A percentile compares a stretch with the other conserved stretches of the same genome.
These are phyloP conservation scores for Chrysoporthe austroafricana DNA, from an alignment of 2,329 filamentous ascomycete genomes.

Conservation along the genomic window DNA sequence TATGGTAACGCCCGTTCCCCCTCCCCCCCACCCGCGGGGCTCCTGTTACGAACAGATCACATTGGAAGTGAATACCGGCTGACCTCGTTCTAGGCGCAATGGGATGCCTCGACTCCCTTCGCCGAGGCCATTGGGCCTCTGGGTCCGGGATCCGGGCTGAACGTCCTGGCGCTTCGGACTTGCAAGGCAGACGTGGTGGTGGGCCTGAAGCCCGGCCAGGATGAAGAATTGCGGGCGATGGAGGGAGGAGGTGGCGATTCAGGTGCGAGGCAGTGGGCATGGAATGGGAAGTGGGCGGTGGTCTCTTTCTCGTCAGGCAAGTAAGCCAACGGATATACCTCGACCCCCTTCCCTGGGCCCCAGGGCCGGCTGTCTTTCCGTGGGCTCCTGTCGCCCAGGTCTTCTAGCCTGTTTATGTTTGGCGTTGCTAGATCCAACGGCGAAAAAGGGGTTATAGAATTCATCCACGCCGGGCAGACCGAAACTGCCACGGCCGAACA, in stretches of 20 bases:
- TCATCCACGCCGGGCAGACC: not conserved
- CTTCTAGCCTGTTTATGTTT: not conserved
- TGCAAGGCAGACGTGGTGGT: slow-evolving; percentile 98
- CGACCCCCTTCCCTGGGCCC: too few species aligned
- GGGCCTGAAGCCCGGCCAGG: slow-evolving; percentile 77
- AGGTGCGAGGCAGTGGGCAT: slow-evolving; percentile 83
- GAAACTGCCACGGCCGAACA: not conserved
- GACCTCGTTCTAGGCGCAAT: slow-evolving; percentile 59
- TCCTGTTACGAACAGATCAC: not conserved
- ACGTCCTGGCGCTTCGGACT: slow-evolving; percentile 84
- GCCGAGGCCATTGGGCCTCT: slow-evolving; percentile 82
- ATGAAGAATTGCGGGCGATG: slow-evolving; percentile 74
- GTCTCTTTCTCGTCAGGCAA: slow-evolving; percentile 68
- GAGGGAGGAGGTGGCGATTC: slow-evolving; percentile 73
- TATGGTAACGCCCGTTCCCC: slow-evolving; percentile 51
- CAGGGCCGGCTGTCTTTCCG: not conserved
- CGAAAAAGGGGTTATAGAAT: not conserved
- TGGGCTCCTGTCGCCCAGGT: not conserved
- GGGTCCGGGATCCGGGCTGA: slow-evolving; percentile 78
- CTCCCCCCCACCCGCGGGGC: not conserved
- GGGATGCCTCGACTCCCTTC: slow-evolving; percentile 89
- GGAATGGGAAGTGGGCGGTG: slow-evolving; percentile 97
- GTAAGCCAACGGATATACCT: slow-evolving; percentile 1
- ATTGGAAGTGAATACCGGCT: not conserved
- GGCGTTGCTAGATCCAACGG: not conserved